Evolutionary conservation across 192 early-diverging fungal species (phyloP), one percentile per base, ranked within the genome.

Genomic region (Neocallimastix lanati): DNA sequence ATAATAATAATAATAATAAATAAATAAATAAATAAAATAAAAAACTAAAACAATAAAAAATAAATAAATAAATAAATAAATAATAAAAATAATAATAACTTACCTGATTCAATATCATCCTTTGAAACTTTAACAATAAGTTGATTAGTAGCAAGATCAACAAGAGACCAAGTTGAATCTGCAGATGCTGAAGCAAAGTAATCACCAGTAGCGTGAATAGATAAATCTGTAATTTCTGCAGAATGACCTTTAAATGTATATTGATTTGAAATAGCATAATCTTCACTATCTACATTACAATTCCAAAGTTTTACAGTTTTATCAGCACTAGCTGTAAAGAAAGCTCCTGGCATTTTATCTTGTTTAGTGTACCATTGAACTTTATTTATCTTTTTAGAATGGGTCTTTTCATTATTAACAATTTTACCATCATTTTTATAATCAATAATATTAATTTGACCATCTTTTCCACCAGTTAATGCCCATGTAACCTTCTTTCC

Each of bases 131-230:
- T 88, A 29, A 84, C 78, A 77, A 93, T 79, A 0, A 88, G 84
- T 76, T 85, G 83, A 18, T 90, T 89, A 27, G 87, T 90, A n/a
- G 86, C 87, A 77, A 95, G 79, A 40, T 94, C 91, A 81, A 90
- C 88, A 79, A 99, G 88, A 13, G 89, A 88, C 96, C 96, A 99
- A 13, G 92, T 84, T 13, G 90, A 89, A 81, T 96, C 94, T 35
- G 85, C 67, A 0, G 90, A 88, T 13, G 92, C 92, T 36, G 90
- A 91, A 27, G 90, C 93, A 80, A 95, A 91, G 82, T 94, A 95
- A 27, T 91, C 87, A 76, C 89, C 89, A n/a, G 91, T 88, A 5
- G 96, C 92, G 80, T 98, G 94, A 28, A 97, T 79, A 14, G 88
- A 81, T n/a, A 99, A 80, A 29, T 86, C 92, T 0, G 88, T 90